Base-by-base conservation (phyloP, 176 grass and related monocot genomes). In the Puya raimondii region DNA sequence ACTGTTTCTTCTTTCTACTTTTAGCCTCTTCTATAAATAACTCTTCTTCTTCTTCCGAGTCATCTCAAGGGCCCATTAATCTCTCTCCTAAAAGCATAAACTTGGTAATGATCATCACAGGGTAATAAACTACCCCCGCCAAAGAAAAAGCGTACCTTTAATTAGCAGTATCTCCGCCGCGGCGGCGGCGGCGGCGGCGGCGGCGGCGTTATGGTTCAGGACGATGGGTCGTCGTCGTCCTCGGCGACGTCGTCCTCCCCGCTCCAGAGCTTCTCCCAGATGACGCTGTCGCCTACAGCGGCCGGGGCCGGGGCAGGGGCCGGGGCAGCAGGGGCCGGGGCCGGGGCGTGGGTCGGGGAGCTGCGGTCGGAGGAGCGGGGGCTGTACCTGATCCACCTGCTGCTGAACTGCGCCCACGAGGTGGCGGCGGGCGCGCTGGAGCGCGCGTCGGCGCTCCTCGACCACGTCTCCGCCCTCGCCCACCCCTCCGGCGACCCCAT, bases 341-440 rank as follows among this genome's bases (percentile, higher is more conserved):
- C 67, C 3, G 73, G 81, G 23, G 83, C 76, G 0, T 84, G 80
- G 73, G 65, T 83, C 1, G 78, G 85, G 0, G 85, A 99, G 76
- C 85, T 99, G 13, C 84, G 84, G 0, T 94, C 95, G 18, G 95
- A 99, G 67, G 90, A 94, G 73, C 87, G 95, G 5, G 95, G 95
- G 4, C 87, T 99, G 23, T 99, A 83, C 72, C 90, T 94, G 23
- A 94, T 99, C 78, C 95, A 94, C 63, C 84, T 94, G 64, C 87
- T 94, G 22, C 85, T 94, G 22, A 94, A 99, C 85, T 99, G 95
- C 77, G 95, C 85, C 20, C 70, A 80, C 0, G 85, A 84, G 0
- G 87, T 88, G 0, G 64, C 82, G 0, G 54, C 80, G 11, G 87
- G 89, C 0, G 77, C 80, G 0, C 85, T 93, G 0, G 87, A 93